Evolutionary conservation across 805 yeast genomes (phyloP).

Genomic region (Saccharomycopsis amapae): DNA sequence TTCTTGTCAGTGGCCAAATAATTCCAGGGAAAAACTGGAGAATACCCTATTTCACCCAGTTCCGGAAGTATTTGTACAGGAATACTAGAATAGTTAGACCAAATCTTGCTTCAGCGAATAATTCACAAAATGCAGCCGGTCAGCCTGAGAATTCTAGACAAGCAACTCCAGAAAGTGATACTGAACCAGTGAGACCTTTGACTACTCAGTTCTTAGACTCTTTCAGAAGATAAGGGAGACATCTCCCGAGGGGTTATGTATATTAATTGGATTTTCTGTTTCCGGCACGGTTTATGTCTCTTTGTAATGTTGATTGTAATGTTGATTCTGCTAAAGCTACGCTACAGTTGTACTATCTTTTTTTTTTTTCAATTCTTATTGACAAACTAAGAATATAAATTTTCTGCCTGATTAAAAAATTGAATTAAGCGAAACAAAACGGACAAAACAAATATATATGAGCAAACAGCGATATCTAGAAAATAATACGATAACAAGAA

Average conservation of each 20-base stretch:
- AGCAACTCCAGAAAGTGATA: conserved; percentile 6
- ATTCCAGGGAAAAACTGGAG: conserved; percentile 32
- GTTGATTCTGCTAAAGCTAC: too few species aligned
- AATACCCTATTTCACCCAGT: conserved; percentile 24
- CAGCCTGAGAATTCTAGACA: not conserved
- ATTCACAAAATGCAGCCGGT: not conserved
- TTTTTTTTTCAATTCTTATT: too few species aligned
- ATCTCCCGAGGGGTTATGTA: too few species aligned
- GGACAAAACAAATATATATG: not conserved
- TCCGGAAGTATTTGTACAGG: conserved; percentile 10
- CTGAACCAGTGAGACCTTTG: conserved; percentile 11
- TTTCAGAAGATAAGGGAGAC: conserved; percentile 12
- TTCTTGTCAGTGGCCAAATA: conserved; percentile 27
- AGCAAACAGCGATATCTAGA: too few species aligned
- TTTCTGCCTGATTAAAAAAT: too few species aligned
- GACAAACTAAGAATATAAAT: too few species aligned
- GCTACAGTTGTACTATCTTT: too few species aligned
- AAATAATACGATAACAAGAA: too few species aligned
- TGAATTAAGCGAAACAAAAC: not conserved
- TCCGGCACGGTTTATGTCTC: too few species aligned
- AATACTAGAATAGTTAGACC: not conserved
- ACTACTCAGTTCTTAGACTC: conserved; percentile 13
- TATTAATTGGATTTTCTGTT: too few species aligned
- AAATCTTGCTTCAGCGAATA: not conserved
- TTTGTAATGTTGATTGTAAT: too few species aligned